Conservation (phyloP, 2,329 filamentous ascomycete species). For the Pseudogymnoascus sp. region DNA sequence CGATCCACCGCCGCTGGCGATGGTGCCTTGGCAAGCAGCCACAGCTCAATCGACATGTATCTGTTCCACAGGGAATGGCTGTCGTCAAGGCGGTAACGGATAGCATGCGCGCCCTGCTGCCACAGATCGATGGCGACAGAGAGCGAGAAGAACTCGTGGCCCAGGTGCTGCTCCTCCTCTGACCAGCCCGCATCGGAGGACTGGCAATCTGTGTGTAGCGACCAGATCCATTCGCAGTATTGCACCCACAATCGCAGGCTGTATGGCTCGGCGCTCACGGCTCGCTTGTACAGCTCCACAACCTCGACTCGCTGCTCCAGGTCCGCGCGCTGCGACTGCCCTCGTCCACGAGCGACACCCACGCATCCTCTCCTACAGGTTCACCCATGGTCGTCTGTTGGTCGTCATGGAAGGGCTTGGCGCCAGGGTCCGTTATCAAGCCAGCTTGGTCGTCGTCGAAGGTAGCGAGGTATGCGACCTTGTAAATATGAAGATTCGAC, state of each 20-base stretch:
- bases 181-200: constrained; percentile 50
- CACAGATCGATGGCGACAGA: constrained; percentile 62
- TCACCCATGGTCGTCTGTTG: constrained; percentile 24
- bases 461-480: background rate
- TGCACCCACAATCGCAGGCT: constrained; percentile 69
- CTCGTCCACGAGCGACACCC: constrained; percentile 72
- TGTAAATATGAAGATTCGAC: background rate
- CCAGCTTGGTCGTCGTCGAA: constrained; percentile 3
- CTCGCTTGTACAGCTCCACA: constrained; percentile 66
- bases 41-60: constrained; percentile 66
- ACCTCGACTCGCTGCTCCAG: constrained; percentile 62
- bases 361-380: constrained; percentile 69
- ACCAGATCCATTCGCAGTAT: constrained; percentile 73
- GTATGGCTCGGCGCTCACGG: constrained; percentile 63
- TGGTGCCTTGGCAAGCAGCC: constrained; percentile 53
- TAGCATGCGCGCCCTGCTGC: constrained; percentile 64
- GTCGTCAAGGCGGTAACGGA: constrained; percentile 67
- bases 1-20: constrained; percentile 53
- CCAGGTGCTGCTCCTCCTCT: constrained; percentile 62
- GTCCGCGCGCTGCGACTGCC: constrained; percentile 53
- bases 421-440: constrained; percentile 7
- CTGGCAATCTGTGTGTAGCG: constrained; percentile 60
- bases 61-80: constrained; percentile 75
- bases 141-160: constrained; percentile 65
- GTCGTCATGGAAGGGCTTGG: constrained; percentile 10